These are phyloP conservation scores for Cynara cardunculus DNA, from an alignment of 129 eudicot genomes.

Conservation along the genomic window DNA sequence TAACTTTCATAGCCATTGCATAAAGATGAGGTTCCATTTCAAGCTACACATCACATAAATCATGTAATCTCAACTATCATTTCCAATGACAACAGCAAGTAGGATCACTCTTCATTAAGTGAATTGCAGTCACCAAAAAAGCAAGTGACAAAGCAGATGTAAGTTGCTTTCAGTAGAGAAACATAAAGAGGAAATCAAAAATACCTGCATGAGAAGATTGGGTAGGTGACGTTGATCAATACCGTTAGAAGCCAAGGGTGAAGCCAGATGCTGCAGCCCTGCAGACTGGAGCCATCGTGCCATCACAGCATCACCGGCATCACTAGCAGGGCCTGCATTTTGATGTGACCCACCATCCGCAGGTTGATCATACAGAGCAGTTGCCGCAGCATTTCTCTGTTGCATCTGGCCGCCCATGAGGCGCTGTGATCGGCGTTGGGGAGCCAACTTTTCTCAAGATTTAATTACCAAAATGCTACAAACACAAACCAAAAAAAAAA, in stretches of 20 bases:
- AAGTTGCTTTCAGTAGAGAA: neutral
- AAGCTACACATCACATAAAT: neutral
- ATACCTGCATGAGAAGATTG: slow-evolving; percentile 95
- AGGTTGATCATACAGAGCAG: slow-evolving; percentile 93
- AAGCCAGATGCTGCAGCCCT: slow-evolving; percentile 99
- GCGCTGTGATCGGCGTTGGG: slow-evolving; percentile 98
- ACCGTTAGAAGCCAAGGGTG: slow-evolving; percentile 80
- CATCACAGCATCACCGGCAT: slow-evolving; percentile 98
- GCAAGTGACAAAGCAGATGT: neutral
- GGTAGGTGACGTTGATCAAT: slow-evolving; percentile 68
- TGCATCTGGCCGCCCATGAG: slow-evolving; percentile 99
- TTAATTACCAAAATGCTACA: slow-evolving; percentile 12
- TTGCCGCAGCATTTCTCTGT: slow-evolving; percentile 84
- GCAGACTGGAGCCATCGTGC: slow-evolving; percentile 99
- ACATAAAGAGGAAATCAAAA: neutral
- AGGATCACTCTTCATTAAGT: neutral
- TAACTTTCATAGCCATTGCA: neutral
- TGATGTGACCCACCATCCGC: slow-evolving; percentile 45
- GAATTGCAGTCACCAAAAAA: neutral
- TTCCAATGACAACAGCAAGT: slow-evolving; percentile 1
- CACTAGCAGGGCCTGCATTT: slow-evolving; percentile 52
- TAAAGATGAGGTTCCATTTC: neutral
- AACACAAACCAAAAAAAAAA: neutral
- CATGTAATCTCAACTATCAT: neutral
- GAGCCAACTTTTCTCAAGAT: slow-evolving; percentile 63